A percentile compares a stretch with the other conserved stretches of the same genome.
Conservation (phyloP, 2,329 filamentous ascomycete species). For the Trichoderma brevicompactum region DNA sequence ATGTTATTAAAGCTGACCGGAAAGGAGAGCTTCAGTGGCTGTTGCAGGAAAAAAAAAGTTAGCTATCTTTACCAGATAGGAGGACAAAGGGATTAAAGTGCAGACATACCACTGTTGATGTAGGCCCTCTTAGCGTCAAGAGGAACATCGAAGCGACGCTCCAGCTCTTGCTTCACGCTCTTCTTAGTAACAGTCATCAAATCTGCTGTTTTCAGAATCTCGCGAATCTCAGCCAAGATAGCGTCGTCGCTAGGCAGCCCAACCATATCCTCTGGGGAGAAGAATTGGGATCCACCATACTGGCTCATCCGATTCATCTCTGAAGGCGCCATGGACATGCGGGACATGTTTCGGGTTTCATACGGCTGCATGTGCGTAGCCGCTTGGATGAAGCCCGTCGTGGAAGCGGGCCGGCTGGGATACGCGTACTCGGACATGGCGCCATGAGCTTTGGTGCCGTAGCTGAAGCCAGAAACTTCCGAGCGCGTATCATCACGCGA, state of each 20-base stretch:
- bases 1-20: constrained; percentile 68
- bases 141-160: constrained; percentile 84
- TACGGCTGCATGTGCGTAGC: constrained; percentile 58
- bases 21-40: constrained; percentile 80
- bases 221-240: constrained; percentile 88
- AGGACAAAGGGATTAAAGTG: neutral
- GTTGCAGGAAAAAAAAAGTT: constrained; percentile 14
- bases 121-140: constrained; percentile 89
- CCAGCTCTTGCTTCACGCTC: constrained; percentile 91
- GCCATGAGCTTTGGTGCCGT: constrained; percentile 80
- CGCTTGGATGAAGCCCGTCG: constrained; percentile 50
- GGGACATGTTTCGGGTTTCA: constrained; percentile 56
- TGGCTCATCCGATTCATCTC: constrained; percentile 70
- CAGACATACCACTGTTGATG: constrained; percentile 82
- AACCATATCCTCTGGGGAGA: constrained; percentile 68
- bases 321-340: constrained; percentile 79
- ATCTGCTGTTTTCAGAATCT: constrained; percentile 89
- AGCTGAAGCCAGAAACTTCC: constrained; percentile 91
- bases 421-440: constrained; percentile 72
- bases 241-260: constrained; percentile 87
- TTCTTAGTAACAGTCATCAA: constrained; percentile 99
- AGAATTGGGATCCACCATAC: constrained; percentile 63
- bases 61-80: neutral
- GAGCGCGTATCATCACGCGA: constrained; percentile 80
- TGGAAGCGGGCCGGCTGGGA: constrained; percentile 61